Percentiles rank a stretch among this genome's conserved stretches.
Evolutionary conservation across 257 asterid species (phyloP).

Genomic region (Asclepias syriaca): DNA sequence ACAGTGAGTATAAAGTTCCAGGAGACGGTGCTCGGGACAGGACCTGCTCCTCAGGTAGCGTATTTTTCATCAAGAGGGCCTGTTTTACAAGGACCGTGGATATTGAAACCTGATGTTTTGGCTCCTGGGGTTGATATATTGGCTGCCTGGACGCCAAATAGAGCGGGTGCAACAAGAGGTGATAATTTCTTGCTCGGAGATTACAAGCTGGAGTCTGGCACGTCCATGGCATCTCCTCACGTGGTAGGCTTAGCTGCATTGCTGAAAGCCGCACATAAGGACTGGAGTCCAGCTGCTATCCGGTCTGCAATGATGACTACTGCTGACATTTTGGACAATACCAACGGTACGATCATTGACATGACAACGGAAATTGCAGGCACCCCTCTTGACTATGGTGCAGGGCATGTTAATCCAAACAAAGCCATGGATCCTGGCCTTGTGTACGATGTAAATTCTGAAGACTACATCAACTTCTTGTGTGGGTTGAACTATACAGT

Average conservation of each 20-base stretch:
- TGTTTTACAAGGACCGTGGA: slow-evolving; percentile 12
- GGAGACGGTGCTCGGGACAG: slow-evolving; percentile 15
- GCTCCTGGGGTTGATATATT: slow-evolving; percentile 14
- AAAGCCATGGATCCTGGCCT: slow-evolving; percentile 21
- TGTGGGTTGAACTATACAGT: slow-evolving; percentile 11
- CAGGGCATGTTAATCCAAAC: slow-evolving; percentile 17
- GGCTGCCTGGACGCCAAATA: slow-evolving; percentile 17
- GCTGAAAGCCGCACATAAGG: slow-evolving; percentile 14
- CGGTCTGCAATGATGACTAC: slow-evolving; percentile 24
- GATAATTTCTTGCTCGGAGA: slow-evolving; percentile 11
- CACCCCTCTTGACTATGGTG: slow-evolving; percentile 20
- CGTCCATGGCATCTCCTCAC: slow-evolving; percentile 22
- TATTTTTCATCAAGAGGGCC: slow-evolving; percentile 21
- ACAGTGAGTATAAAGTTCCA: slow-evolving; percentile 9
- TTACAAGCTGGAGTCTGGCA: slow-evolving; percentile 7
- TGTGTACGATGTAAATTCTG: slow-evolving; percentile 1
- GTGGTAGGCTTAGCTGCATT: slow-evolving; percentile 17
- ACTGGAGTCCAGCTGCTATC: slow-evolving; percentile 15
- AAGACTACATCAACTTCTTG: slow-evolving; percentile 1
- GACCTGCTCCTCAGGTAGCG: slow-evolving; percentile 19
- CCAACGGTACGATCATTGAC: slow-evolving; percentile 7
- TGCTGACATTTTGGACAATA: slow-evolving; percentile 10
- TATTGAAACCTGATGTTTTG: slow-evolving; percentile 17
- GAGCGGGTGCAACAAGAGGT: slow-evolving; percentile 3
- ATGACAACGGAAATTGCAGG: slow-evolving; percentile 11